phyloP scores from a whole-genome alignment of 169 alveolate genomes.

The Eimeria maxima region DNA sequence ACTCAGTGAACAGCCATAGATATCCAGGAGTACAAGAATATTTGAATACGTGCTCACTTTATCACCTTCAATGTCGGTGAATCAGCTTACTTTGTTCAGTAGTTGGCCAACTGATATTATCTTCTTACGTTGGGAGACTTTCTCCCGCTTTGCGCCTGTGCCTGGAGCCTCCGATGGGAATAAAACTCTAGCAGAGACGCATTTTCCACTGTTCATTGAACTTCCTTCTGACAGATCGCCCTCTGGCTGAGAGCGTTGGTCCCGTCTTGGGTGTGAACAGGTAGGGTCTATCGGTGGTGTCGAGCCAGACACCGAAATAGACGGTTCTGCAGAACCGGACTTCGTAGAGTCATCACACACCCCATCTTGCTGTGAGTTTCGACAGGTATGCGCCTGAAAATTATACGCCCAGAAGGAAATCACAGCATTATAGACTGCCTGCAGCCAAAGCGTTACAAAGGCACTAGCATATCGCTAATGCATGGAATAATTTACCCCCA shows the following conservation, averaged over 20 bases:
- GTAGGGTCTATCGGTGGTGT: not conserved
- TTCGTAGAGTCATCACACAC: not conserved
- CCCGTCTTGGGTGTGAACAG: not conserved
- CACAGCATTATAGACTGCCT: not conserved
- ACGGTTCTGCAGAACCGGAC: constrained; percentile 20
- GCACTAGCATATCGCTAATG: too few relatives aligned
- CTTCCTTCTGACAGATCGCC: not conserved
- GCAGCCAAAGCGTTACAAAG: not conserved
- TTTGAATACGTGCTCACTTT: too few relatives aligned
- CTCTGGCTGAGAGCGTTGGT: constrained; percentile 8
- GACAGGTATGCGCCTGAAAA: not conserved
- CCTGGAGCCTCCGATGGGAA: constrained; percentile 71
- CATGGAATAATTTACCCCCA: not conserved
- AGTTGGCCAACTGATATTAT: constrained; percentile 43
- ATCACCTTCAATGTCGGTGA: not conserved
- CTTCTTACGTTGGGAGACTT: constrained; percentile 72
- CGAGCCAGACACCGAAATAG: not conserved
- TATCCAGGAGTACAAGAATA: not conserved
- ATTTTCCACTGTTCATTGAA: constrained; percentile 2
- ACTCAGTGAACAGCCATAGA: not conserved
- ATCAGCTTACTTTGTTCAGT: constrained; percentile 51
- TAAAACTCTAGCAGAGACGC: constrained; percentile 65
- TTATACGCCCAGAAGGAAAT: not conserved
- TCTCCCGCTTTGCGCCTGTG: constrained; percentile 52
- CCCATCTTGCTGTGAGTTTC: constrained; percentile 14